Evolutionary conservation across 805 yeast genomes (phyloP), one percentile per base, ranked within the genome.

Genomic region (Saturnispora quitensis): DNA sequence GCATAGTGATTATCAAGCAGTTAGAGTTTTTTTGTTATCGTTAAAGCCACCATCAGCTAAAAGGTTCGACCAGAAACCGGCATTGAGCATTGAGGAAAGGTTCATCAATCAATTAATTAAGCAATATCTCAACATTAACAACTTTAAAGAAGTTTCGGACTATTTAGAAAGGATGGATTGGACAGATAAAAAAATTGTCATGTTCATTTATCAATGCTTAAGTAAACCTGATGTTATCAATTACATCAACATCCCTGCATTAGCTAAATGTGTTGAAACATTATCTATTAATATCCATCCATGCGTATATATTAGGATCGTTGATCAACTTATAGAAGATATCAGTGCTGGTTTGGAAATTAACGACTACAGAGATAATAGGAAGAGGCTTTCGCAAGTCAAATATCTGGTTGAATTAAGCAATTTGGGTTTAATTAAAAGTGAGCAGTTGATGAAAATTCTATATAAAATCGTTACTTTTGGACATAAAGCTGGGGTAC

Each of bases 281-380:
- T 84, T 56, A 12, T 45, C 52, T 15, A 27, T 13, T 4, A 40
- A n/a, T 17, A 20, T 36, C 3, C 43, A 47, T 38, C 24, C 51
- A 66, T 69, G 12, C 65, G 75, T 2, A 60, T 60, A 24, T 38
- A 44, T 51, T 9, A 3, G 38, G 13, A 75, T 80, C 1, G 66
- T 87, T 47, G 96, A 90, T 63, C 69, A 76, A 15, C 50, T 84
- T 2, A 56, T 85, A 15, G 96, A 89, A 60, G 71, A 73, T n/a
- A 72, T 86, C 15, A 71, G 74, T 9, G 60, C 80, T 25, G 93
- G 89, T 0, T 66, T 89, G 53, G 96, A 89, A 60, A 57, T 71
- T 5, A 79, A 82, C 55, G 79, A 80, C 57, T 84, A 77, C 60
- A 71, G 79, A 50, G 64, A 68, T 48, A 84, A 83, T 58, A 74